Evolutionary conservation across 176 grass and related monocot genomes (phyloP).

Genomic region (Bromus sterilis): DNA sequence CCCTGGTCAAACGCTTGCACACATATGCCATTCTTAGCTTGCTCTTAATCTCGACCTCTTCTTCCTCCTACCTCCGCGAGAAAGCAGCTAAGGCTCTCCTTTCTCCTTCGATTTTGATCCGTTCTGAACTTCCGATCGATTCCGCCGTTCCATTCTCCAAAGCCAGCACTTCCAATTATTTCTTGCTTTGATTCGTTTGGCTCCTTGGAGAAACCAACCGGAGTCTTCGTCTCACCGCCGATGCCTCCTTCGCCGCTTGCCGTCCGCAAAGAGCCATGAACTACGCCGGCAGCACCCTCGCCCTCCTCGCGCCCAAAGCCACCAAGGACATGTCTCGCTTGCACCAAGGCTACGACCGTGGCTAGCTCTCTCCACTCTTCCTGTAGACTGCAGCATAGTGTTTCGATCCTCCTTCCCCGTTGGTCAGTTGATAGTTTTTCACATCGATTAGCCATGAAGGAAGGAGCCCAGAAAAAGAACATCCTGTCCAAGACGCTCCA

Average conservation of each 20-base stretch:
- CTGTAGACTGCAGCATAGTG: no score
- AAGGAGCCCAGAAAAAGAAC: constrained; percentile 33
- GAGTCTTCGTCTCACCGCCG: background rate
- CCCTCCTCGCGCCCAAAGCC: constrained; percentile 18
- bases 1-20: background rate
- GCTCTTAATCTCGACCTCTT: background rate
- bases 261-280: constrained; percentile 18
- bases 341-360: constrained; percentile 40
- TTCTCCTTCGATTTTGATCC: background rate
- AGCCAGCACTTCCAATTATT: background rate
- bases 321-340: constrained; percentile 36
- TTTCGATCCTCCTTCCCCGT: background rate
- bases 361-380: background rate
- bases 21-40: background rate
- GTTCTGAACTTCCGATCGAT: no score
- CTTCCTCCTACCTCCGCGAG: background rate
- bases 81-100: background rate
- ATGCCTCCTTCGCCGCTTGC: background rate
- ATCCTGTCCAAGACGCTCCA: constrained; percentile 35
- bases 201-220: background rate
- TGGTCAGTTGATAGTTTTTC: background rate
- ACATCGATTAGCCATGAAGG: background rate
- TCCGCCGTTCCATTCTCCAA: background rate
- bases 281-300: background rate
- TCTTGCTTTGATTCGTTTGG: no score